Base-by-base conservation (phyloP, 139 green algal species). In the Deuterostichococcus epilithicus region DNA sequence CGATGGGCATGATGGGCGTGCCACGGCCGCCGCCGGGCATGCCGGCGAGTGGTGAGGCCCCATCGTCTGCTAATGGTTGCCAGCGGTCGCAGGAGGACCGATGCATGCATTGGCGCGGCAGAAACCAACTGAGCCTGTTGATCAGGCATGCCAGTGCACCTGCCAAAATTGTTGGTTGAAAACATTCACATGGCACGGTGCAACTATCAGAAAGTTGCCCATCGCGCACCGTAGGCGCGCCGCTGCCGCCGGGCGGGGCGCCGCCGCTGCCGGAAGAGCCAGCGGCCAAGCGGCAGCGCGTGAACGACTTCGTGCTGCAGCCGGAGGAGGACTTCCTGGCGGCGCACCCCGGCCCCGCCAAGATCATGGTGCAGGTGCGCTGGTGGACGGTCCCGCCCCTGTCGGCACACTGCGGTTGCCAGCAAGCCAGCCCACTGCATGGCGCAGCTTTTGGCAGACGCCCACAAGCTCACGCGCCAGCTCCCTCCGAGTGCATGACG, bases 321-420 rank as follows among this genome's bases (percentile, higher is more conserved):
- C 73, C 86, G 1, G 92, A 96, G 79, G 90, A 94, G 42, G 90
- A 96, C 79, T 97, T 94, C 83, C 68, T 94, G 79, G 83, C 84
- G 1, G 33, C 74, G 23, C 73, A 89, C 75, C 78, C 83, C 20
- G 87, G 87, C 30, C 59, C 70, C 45, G 70, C 63, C 69, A 86
- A 63, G 18, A 63, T 63, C 52, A 63, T 63, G 52, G 52, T 63
- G 18, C 52, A 82, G 83, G 83, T 84, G 71, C n/a, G 72, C 32
- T 23, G 20, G 3, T 15, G 2, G 30, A 36, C 45, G 26, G 34
- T 10, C 42, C 23, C 5, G 22, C 13, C 39, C 4, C 15, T 37
- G 30, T 60, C 13, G 13, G 45, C 18, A 18, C 15, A 60, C 45
- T 60, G 13, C 45, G 33, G 36, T 28, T 42, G 32, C 66, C 25